Conservation (phyloP, 306 rosid genomes). For the Pyrus communis region DNA sequence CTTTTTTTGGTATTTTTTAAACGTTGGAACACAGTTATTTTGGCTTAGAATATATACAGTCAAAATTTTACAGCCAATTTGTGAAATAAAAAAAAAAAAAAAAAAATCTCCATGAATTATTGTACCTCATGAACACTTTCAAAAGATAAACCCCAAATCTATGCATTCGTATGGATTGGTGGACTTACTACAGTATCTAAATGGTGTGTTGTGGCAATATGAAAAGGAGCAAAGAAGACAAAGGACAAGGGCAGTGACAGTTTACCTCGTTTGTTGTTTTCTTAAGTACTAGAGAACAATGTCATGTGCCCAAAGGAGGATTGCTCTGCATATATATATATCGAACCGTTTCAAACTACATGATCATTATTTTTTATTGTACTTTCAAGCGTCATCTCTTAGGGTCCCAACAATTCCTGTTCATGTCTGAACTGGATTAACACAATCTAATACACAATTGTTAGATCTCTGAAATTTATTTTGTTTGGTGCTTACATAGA, state of each 20-base stretch:
- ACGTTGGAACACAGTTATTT: background rate
- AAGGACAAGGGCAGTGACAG: background rate
- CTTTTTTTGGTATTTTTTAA: background rate
- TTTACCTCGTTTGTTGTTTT: background rate
- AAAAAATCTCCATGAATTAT: no score
- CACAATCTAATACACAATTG: no score
- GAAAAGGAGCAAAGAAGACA: background rate
- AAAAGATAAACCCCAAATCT: background rate
- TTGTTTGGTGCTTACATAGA: background rate
- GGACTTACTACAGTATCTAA: background rate
- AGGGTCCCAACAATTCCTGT: background rate
- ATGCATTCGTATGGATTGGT: background rate
- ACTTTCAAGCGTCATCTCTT: background rate
- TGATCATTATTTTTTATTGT: background rate
- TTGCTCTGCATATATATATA: background rate
- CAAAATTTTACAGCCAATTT: background rate
- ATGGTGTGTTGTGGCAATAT: background rate
- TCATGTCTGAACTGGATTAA: background rate
- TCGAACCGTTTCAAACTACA: background rate
- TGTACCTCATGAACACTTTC: background rate
- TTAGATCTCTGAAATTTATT: no score
- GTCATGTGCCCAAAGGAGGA: background rate
- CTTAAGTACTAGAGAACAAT: background rate
- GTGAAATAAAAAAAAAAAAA: background rate
- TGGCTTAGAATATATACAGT: background rate